Evolutionary conservation across 106 monocot genomes (phyloP).

Genomic region (Amphibolis antarctica): DNA sequence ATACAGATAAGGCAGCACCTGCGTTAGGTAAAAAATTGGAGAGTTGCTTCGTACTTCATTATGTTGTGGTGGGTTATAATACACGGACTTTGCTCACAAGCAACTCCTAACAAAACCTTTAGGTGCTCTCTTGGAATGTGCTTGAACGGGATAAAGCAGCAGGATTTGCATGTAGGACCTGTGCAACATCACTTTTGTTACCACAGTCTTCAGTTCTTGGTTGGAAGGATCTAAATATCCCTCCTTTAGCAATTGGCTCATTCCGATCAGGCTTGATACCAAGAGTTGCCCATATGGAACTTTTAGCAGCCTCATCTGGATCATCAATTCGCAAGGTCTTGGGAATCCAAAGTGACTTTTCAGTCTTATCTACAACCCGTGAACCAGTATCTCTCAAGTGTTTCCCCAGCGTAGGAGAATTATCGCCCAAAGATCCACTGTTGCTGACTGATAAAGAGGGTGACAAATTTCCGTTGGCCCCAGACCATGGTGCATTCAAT

Average conservation of each 20-base stretch:
- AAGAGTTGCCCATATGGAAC: conserved; percentile 52
- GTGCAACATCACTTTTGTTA: neutral
- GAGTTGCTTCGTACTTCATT: neutral
- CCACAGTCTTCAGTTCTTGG: conserved; percentile 7
- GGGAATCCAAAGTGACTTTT: conserved; percentile 42
- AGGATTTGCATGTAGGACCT: conserved; percentile 13
- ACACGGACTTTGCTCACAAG: neutral
- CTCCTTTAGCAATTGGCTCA: conserved; percentile 11
- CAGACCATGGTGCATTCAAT: conserved; percentile 14
- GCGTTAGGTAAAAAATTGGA: neutral
- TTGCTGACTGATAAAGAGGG: conserved; percentile 13
- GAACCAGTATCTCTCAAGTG: conserved; percentile 38
- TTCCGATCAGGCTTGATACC: conserved; percentile 29
- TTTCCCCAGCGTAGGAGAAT: conserved; percentile 60
- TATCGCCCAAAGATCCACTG: conserved; percentile 32
- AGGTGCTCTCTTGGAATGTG: conserved; percentile 22
- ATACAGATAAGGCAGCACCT: neutral
- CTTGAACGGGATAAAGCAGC: conserved; percentile 23
- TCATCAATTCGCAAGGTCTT: conserved; percentile 63
- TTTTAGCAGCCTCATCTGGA: conserved; percentile 49
- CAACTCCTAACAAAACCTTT: neutral
- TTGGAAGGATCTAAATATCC: conserved; percentile 31
- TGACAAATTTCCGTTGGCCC: conserved; percentile 2
- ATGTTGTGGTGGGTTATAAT: neutral
- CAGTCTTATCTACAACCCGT: conserved; percentile 10